Evolutionary conservation across 495 filamentous ascomycete species (phyloP), one percentile per base, ranked within the genome.

Genomic region (Xylaria telfairii): DNA sequence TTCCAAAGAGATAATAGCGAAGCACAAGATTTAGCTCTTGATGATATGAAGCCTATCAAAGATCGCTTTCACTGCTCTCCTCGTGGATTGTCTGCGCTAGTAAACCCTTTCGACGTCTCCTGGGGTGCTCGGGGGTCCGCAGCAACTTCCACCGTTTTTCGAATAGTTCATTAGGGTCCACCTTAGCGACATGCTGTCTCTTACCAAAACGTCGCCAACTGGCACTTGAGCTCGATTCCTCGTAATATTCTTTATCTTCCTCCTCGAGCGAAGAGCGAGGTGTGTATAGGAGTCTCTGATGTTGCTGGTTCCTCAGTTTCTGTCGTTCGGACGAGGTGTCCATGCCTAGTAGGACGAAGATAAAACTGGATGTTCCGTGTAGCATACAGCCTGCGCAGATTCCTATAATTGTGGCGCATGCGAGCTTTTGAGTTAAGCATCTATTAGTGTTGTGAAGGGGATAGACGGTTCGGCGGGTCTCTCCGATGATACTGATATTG

Each of bases 71-170:
- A 68, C 87, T 87, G 60, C 90, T 90, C 75, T 92, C 91, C 78
- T 92, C 90, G 60, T 91, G 77, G 21, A 92, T 92, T 0, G 88
- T 92, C 63, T 87, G 83, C 28, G 82, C 81, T 21, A 90, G 74
- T 28, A 89, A 74, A 0, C 83, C 82, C 63, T 73, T 83, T 63
- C 72, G 78, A 69, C 74, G 74, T 19, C 75, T 69, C 42, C 73
- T 68, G 15, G 77, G 74, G 66, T 77, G 78, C 73, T 74, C 77
- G 32, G 75, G 75, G 26, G 61, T 63, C 62, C 73, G 73, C 13
- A 73, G 46, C 49, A 68, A 24, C 65, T 75, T 75, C 76, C 75
- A 77, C 41, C 73, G 72, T 54, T 70, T 75, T 21, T 75, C 72
- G 37, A 77, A 74, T 34, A 70, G 65, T 0, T 73, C 72, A 30